Evolutionary conservation across 306 rosid genomes (phyloP).

Genomic region (Parietaria judaica): DNA sequence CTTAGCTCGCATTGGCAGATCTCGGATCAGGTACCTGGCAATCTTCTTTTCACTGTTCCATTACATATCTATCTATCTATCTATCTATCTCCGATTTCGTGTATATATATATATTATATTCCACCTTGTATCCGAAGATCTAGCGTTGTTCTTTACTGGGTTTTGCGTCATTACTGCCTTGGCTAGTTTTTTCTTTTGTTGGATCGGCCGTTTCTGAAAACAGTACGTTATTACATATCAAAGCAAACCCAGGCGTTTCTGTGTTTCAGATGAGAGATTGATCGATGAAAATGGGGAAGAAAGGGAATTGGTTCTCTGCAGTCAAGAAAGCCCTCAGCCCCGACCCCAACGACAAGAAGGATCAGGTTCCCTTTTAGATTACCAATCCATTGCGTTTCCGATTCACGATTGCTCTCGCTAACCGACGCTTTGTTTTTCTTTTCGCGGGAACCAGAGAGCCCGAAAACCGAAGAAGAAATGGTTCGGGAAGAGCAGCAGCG

Average conservation of each 20-base stretch:
- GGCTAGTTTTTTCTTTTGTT: conserved; percentile 12
- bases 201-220: conserved; percentile 11
- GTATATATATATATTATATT: conserved; percentile 4
- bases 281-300: conserved; percentile 74
- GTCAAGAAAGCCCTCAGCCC: conserved; percentile 62
- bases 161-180: conserved; percentile 16
- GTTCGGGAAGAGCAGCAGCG: conserved; percentile 42
- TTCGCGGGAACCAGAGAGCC: conserved; percentile 29
- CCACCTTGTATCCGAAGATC: conserved; percentile 9
- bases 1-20: conserved; percentile 20
- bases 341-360: conserved; percentile 53
- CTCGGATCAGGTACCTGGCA: conserved; percentile 25
- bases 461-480: conserved; percentile 54
- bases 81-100: not conserved
- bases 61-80: not conserved
- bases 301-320: conserved; percentile 75
- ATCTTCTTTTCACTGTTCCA: not conserved
- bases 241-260: too few relatives aligned
- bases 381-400: not conserved
- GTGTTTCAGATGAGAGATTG: conserved; percentile 19
- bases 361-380: conserved; percentile 45
- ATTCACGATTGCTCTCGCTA: conserved; percentile 14
- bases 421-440: conserved; percentile 6
- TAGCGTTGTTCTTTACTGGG: conserved; percentile 10
- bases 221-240: not conserved